Evolutionary conservation across 768 basidiomycete species (phyloP), one percentile per base, ranked within the genome.

Genomic region (Psilocybe cyanescens): DNA sequence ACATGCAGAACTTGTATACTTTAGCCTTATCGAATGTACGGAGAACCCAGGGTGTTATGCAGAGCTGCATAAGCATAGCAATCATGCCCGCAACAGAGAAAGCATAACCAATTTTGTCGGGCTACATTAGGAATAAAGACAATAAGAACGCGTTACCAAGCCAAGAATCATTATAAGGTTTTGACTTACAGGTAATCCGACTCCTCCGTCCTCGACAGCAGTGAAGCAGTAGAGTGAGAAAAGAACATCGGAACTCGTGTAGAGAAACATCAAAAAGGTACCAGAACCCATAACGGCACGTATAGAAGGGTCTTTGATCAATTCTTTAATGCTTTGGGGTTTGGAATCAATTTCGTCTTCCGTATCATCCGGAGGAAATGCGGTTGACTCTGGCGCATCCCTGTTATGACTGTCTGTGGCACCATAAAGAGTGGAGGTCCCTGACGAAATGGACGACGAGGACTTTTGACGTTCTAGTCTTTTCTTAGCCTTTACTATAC

Each of bases 1-100:
- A 47, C 56, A 57, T 57, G 56, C 56, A 57, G n/a, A 57, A 57
- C 16, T 48, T 30, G 46, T 57, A 57, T 35, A 57, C 56, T 31
- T 19, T 45, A 8, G 56, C 56, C 45, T 57, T 57, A 16, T 57
- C 44, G 31, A 57, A 57, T 31, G 56, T 47, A 33, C 56, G 56
- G 11, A 57, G 56, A 4, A 57, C 56, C 56, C 56, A 57, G 3
- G 56, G 56, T 19, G 56, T 57, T 46, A 57, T 57, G 56, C 56
- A 57, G 4, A 57, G 44, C 28, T 57, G 56, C 56, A 57, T 48
- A 19, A 57, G 56, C 56, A 57, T 57, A 8, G 56, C 56, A 17
- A 57, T 57, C 11, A 46, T 3, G 16, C 56, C 56, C 3, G 56
- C 56, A 45, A 57, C 56, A 28, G 56, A 57, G 31, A 57, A 57